Percentiles rank a stretch among this genome's conserved stretches.
Conservation (phyloP, 1,139 yeast genomes). For the Yamadazyma oceani region DNA sequence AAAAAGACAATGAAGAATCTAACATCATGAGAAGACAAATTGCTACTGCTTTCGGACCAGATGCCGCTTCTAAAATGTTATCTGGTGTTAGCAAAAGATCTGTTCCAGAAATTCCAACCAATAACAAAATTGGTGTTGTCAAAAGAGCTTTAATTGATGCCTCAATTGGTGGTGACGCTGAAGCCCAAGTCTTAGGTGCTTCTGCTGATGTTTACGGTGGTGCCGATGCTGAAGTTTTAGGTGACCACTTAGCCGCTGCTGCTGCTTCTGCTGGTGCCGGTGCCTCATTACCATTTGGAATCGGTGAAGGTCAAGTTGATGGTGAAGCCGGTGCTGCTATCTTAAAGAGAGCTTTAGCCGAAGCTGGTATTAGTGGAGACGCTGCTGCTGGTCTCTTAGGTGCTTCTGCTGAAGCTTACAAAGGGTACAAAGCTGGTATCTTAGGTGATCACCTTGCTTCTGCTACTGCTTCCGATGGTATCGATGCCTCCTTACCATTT, state of each 20-base stretch:
- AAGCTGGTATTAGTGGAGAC: conserved; percentile 2
- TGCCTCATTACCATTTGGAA: conserved; percentile 10
- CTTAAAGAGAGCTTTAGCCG: conserved; percentile 6
- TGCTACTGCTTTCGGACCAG: conserved; percentile 14
- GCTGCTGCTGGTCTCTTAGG: conserved; percentile 3
- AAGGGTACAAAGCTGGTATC: conserved; percentile 3
- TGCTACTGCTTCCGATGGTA: conserved; percentile 11
- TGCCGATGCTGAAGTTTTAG: conserved; percentile 12
- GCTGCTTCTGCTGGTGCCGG: conserved; percentile 10
- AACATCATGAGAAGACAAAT: conserved; percentile 15
- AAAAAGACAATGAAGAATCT: conserved; percentile 12
- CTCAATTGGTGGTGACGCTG: conserved; percentile 7
- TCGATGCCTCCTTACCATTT: conserved; percentile 7
- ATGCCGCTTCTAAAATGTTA: conserved; percentile 12
- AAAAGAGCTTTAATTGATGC: conserved; percentile 12
- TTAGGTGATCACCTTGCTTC: conserved; percentile 7
- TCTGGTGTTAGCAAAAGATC: conserved; percentile 12
- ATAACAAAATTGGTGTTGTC: conserved; percentile 14
- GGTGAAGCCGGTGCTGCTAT: conserved; percentile 11
- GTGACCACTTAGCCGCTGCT: conserved; percentile 12
- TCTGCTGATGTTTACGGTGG: conserved; percentile 12
- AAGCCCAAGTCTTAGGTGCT: conserved; percentile 11
- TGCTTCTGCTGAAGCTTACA: conserved; percentile 5
- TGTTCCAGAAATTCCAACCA: conserved; percentile 6
- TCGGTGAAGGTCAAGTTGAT: conserved; percentile 7